Evolutionary conservation across 352 stramenopile species (phyloP).

Genomic region (Phytopythium oedochilum): DNA sequence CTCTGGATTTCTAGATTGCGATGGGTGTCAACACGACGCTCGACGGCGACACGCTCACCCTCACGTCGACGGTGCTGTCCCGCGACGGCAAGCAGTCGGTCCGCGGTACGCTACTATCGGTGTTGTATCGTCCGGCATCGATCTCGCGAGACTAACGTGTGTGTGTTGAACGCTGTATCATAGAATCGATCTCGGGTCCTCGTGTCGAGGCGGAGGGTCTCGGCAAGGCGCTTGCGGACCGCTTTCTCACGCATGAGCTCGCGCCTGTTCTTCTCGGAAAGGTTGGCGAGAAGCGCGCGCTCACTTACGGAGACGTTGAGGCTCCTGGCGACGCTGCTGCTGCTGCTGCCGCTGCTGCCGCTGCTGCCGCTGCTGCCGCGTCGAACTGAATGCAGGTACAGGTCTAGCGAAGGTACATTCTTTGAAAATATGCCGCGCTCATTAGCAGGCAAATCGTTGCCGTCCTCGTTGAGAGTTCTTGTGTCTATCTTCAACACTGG

Average conservation of each 20-base stretch:
- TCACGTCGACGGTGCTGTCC: conserved; percentile 69
- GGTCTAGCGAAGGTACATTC: not conserved
- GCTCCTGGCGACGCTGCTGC: conserved; percentile 59
- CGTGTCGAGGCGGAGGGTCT: conserved; percentile 54
- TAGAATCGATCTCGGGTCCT: conserved; percentile 39
- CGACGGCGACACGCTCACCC: conserved; percentile 52
- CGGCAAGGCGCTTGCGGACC: conserved; percentile 54
- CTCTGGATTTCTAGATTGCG: conserved; percentile 40
- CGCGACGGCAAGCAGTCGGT: conserved; percentile 63
- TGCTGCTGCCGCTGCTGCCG: conserved; percentile 41
- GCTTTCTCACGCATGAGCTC: conserved; percentile 51
- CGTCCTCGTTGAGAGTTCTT: not conserved
- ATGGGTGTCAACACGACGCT: conserved; percentile 79
- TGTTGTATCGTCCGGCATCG: too few species aligned
- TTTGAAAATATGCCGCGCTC: not conserved
- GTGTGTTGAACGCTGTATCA: not conserved
- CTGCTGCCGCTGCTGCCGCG: conserved; percentile 20
- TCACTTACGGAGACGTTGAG: conserved; percentile 72
- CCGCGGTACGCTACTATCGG: conserved; percentile 20
- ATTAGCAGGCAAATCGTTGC: too few species aligned
- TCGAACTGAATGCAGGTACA: not conserved
- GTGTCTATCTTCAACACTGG: too few species aligned
- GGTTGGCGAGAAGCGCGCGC: conserved; percentile 57
- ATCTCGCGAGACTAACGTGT: too few species aligned
- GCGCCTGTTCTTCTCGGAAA: conserved; percentile 58